Conservation (phyloP, 1,284 basidiomycete genomes). For the Rugiboletus extremiorientalis region DNA sequence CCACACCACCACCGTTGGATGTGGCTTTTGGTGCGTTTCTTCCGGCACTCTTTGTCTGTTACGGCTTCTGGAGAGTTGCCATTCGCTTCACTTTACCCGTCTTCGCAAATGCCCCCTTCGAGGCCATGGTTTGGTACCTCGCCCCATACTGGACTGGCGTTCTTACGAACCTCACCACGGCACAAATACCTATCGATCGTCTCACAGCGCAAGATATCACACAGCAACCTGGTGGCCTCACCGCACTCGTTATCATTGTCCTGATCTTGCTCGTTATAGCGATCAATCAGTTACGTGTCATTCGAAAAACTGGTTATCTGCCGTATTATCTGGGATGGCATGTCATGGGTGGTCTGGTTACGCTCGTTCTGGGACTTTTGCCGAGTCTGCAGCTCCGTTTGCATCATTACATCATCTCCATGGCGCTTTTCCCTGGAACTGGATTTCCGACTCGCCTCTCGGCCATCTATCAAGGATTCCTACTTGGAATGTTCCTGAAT, state of each 20-base stretch:
- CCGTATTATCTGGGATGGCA: slow-evolving; percentile 76
- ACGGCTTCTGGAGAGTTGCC: slow-evolving; percentile 78
- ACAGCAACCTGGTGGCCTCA: slow-evolving; percentile 68
- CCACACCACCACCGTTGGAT: slow-evolving; percentile 66
- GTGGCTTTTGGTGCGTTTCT: slow-evolving; percentile 76
- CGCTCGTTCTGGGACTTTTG: slow-evolving; percentile 66
- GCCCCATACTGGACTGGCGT: slow-evolving; percentile 82
- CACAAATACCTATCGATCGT: slow-evolving; percentile 72
- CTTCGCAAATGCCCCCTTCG: slow-evolving; percentile 68
- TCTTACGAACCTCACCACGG: slow-evolving; percentile 62
- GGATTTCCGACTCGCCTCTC: slow-evolving; percentile 81
- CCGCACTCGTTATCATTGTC: slow-evolving; percentile 70
- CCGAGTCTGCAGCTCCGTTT: slow-evolving; percentile 67
- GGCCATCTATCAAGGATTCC: slow-evolving; percentile 76
- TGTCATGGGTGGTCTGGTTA: slow-evolving; percentile 61
- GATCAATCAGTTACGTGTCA: slow-evolving; percentile 79
- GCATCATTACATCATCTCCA: slow-evolving; percentile 77
- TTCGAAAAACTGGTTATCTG: slow-evolving; percentile 82
- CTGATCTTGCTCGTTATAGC: slow-evolving; percentile 59
- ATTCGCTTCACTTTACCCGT: slow-evolving; percentile 75
- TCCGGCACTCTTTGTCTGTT: slow-evolving; percentile 76
- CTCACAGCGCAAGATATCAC: slow-evolving; percentile 70
- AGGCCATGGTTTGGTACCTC: slow-evolving; percentile 73
- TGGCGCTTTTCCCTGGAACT: slow-evolving; percentile 75
- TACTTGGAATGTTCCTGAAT: slow-evolving; percentile 82